Evolutionary conservation across 2,329 filamentous ascomycete genomes (phyloP).

Genomic region (Xylaria sp.): DNA sequence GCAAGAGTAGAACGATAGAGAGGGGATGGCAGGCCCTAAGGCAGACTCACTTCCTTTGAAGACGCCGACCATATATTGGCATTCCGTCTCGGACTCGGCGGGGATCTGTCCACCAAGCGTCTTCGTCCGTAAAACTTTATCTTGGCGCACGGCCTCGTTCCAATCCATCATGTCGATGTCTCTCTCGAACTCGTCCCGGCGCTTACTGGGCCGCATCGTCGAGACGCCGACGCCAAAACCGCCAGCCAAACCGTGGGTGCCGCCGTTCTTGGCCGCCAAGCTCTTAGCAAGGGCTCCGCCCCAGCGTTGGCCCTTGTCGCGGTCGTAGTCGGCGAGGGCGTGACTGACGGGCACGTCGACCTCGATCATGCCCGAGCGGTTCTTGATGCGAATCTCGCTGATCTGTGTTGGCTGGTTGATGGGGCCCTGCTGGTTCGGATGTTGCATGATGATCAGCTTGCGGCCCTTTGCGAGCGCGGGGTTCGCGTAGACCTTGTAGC

Average conservation of each 20-base stretch:
- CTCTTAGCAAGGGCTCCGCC: conserved; percentile 78
- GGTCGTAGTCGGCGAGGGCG: conserved; percentile 77
- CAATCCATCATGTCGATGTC: conserved; percentile 69
- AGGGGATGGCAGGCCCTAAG: background rate
- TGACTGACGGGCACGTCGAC: conserved; percentile 88
- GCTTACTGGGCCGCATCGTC: conserved; percentile 52
- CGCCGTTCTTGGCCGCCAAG: conserved; percentile 68
- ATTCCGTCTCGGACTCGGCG: conserved; percentile 73
- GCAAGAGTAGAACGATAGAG: background rate
- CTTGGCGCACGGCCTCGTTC: conserved; percentile 73
- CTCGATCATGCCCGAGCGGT: conserved; percentile 84
- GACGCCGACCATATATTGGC: conserved; percentile 86
- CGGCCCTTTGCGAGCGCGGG: conserved; percentile 71
- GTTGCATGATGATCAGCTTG: conserved; percentile 85
- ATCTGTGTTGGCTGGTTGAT: conserved; percentile 67
- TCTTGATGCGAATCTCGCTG: conserved; percentile 83
- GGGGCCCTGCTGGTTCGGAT: conserved; percentile 77
- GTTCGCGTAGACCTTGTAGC: conserved; percentile 89
- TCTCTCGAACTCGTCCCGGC: conserved; percentile 54
- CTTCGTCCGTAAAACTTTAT: conserved; percentile 80
- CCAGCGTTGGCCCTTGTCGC: conserved; percentile 83
- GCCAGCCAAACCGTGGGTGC: conserved; percentile 76
- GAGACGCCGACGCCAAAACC: conserved; percentile 74
- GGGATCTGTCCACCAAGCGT: conserved; percentile 86
- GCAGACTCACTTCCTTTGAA: conserved; percentile 78